Evolutionary conservation across 2,329 filamentous ascomycete genomes (phyloP).

Genomic region (Cryphonectria nitschkei): DNA sequence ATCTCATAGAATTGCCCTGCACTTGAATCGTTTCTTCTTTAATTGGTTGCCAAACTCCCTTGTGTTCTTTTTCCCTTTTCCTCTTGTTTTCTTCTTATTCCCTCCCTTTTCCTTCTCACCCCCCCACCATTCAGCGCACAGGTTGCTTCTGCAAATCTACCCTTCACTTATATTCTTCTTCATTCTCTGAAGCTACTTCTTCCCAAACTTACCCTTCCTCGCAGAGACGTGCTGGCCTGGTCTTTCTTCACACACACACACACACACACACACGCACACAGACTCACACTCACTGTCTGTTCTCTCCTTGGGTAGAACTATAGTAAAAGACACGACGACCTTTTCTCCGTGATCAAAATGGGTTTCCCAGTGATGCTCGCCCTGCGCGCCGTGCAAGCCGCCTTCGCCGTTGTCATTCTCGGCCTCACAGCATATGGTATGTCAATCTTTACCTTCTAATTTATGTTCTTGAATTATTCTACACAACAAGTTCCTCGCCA

Average conservation of each 20-base stretch:
- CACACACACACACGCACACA: not conserved
- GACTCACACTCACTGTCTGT: constrained; percentile 8
- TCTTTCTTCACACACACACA: constrained; percentile 17
- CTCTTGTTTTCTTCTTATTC: constrained; percentile 8
- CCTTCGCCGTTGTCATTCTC: constrained; percentile 51
- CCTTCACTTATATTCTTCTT: constrained; percentile 24
- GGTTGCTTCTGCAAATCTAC: constrained; percentile 27
- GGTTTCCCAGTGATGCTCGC: constrained; percentile 45
- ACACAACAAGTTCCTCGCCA: not conserved
- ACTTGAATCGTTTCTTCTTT: constrained; percentile 28
- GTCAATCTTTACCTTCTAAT: constrained; percentile 26
- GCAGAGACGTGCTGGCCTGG: constrained; percentile 20
- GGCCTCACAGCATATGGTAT: constrained; percentile 56
- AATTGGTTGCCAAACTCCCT: constrained; percentile 26
- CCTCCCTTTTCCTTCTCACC: constrained; percentile 30
- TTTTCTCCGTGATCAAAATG: constrained; percentile 40
- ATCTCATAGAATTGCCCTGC: constrained; percentile 17
- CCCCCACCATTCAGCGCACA: constrained; percentile 33
- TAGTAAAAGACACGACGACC: constrained; percentile 6
- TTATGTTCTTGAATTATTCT: not conserved
- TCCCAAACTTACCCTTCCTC: not conserved
- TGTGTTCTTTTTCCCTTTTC: constrained; percentile 27
- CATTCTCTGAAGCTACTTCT: constrained; percentile 22
- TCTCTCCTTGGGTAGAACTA: constrained; percentile 23
- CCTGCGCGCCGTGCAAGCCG: constrained; percentile 50